phyloP scores from a whole-genome alignment of 1,284 basidiomycete genomes.

The Puccinia horiana region DNA sequence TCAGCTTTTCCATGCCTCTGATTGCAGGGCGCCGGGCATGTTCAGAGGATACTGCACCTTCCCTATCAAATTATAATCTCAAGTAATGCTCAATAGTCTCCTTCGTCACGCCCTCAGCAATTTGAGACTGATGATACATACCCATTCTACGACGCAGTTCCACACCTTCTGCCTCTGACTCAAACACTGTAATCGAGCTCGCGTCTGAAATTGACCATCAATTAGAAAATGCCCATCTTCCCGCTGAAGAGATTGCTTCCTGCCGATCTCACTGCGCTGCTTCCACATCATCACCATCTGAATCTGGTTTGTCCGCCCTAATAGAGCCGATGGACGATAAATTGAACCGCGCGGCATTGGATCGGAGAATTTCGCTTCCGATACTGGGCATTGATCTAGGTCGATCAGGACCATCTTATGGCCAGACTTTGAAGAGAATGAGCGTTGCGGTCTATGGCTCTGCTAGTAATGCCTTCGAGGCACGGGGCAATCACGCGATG shows the following conservation, averaged over 20 bases:
- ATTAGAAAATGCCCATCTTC: not conserved
- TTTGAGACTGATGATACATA: not conserved
- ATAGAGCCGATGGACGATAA: not conserved
- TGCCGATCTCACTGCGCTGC: not conserved
- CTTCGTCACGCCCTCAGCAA: not conserved
- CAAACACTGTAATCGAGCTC: not conserved
- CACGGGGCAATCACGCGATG: not conserved
- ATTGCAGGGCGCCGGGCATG: not conserved
- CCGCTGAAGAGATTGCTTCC: not conserved
- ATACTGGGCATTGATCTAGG: constrained; percentile 32
- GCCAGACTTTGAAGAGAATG: constrained; percentile 43
- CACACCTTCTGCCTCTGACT: not conserved
- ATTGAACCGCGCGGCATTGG: constrained; percentile 4
- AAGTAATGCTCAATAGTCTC: not conserved
- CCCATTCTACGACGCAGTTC: not conserved
- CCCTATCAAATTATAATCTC: constrained; percentile 1
- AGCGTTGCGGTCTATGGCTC: constrained; percentile 37
- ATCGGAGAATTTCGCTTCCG: constrained; percentile 40
- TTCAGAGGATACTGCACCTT: constrained; percentile 9
- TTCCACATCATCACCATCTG: not conserved
- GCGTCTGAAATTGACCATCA: not conserved
- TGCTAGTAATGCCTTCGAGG: constrained; percentile 15
- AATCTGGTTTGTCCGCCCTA: not conserved
- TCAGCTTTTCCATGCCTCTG: not conserved
- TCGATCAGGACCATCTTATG: constrained; percentile 35